Percentiles rank a stretch among this genome's conserved stretches.
Conservation (phyloP, 148 eudicot genomes). For the Vaccinium vitisidaea region DNA sequence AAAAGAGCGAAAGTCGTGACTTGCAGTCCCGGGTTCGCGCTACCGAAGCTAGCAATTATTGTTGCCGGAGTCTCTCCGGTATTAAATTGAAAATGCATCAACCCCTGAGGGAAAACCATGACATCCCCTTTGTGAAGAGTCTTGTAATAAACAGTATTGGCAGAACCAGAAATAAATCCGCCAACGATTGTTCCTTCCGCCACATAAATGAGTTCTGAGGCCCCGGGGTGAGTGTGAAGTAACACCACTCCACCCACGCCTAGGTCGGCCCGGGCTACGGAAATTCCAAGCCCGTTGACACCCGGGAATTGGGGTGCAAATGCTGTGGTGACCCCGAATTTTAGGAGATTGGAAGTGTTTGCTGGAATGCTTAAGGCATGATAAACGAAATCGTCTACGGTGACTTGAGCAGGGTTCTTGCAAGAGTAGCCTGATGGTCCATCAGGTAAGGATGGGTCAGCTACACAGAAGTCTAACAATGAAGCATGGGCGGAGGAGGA, state of each 20-base stretch:
- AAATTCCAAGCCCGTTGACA: conserved; percentile 68
- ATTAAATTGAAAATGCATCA: conserved; percentile 73
- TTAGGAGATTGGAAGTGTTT: conserved; percentile 60
- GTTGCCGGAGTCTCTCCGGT: conserved; percentile 40
- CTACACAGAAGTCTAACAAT: conserved; percentile 56
- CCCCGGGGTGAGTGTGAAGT: conserved; percentile 84
- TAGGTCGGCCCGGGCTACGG: conserved; percentile 66
- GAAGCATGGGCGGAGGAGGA: conserved; percentile 24
- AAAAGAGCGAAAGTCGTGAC: conserved; percentile 63
- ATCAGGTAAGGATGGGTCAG: conserved; percentile 27
- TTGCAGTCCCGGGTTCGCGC: conserved; percentile 73
- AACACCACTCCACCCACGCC: conserved; percentile 70
- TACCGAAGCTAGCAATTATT: conserved; percentile 52
- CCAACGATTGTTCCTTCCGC: conserved; percentile 52
- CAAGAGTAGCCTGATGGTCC: conserved; percentile 78
- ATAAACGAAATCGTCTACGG: conserved; percentile 52
- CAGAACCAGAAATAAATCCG: conserved; percentile 61
- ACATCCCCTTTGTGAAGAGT: conserved; percentile 59
- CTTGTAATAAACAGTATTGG: conserved; percentile 46
- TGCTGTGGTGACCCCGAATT: conserved; percentile 73
- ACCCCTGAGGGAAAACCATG: conserved; percentile 78
- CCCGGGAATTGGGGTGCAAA: conserved; percentile 65
- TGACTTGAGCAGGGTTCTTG: conserved; percentile 46
- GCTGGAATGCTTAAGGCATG: conserved; percentile 38
- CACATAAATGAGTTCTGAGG: conserved; percentile 48